A percentile compares a stretch with the other conserved stretches of the same genome.
phyloP scores from a whole-genome alignment of 202 grass and related monocot genomes.

The Digitaria exilis region DNA sequence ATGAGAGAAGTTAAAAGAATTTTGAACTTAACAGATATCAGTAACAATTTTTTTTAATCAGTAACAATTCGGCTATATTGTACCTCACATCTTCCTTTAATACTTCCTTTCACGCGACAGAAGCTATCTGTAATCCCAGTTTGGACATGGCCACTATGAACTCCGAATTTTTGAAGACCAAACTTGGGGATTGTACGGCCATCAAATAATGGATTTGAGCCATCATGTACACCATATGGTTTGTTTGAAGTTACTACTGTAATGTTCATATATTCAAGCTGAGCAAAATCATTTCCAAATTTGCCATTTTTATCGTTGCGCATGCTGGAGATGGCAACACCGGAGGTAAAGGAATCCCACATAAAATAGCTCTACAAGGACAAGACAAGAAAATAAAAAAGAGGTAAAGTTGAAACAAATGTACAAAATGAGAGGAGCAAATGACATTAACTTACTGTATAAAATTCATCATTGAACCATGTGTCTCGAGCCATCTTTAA shows the following conservation, averaged over 20 bases:
- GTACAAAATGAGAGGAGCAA: background rate
- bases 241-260: constrained; percentile 76
- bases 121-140: constrained; percentile 66
- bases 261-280: constrained; percentile 56
- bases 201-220: constrained; percentile 74
- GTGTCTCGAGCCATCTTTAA: constrained; percentile 79
- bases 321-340: constrained; percentile 54
- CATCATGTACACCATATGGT: constrained; percentile 57
- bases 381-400: constrained; percentile 13
- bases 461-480: constrained; percentile 66
- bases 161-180: constrained; percentile 59
- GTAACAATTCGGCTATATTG: background rate
- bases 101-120: constrained; percentile 49
- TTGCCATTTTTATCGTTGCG: constrained; percentile 31
- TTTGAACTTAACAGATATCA: background rate
- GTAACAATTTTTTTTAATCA: background rate
- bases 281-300: constrained; percentile 45
- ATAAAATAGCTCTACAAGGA: constrained; percentile 52
- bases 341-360: constrained; percentile 57
- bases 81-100: constrained; percentile 79
- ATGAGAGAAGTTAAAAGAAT: background rate
- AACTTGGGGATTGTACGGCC: constrained; percentile 60
- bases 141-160: constrained; percentile 86
- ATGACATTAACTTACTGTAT: constrained; percentile 57
- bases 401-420: background rate